phyloP scores from a whole-genome alignment of 352 stramenopile species.

The Pythium sp. region DNA sequence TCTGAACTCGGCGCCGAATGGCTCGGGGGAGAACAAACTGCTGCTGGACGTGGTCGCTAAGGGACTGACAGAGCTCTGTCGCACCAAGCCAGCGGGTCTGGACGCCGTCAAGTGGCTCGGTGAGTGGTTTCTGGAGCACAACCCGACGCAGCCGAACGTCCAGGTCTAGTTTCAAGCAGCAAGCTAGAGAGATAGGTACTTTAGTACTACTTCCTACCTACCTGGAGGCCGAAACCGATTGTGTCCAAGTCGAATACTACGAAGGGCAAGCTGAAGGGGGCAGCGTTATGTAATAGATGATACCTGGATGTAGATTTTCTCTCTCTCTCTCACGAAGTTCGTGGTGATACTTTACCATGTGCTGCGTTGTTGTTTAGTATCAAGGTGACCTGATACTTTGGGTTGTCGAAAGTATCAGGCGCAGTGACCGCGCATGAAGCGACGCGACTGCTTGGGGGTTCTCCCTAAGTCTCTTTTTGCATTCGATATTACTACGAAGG shows the following conservation, averaged over 20 bases:
- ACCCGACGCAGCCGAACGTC: conserved; percentile 82
- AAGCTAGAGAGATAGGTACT: no score
- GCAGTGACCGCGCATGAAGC: conserved; percentile 21
- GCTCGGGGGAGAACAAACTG: conserved; percentile 18
- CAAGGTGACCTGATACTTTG: no score
- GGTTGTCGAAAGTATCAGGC: no score
- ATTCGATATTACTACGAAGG: background rate
- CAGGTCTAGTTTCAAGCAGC: conserved; percentile 29
- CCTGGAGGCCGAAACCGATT: no score
- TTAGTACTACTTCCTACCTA: no score
- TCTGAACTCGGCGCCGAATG: background rate
- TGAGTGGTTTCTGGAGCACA: conserved; percentile 83
- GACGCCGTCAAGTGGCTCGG: conserved; percentile 84
- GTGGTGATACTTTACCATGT: no score
- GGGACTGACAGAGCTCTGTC: conserved; percentile 77
- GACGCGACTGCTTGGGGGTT: conserved; percentile 26
- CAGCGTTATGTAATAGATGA: no score
- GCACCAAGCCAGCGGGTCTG: conserved; percentile 68
- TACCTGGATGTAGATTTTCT: no score
- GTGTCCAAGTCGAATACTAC: no score
- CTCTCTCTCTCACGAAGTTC: no score
- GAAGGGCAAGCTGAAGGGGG: no score
- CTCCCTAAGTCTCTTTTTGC: background rate
- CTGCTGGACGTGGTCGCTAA: conserved; percentile 70
- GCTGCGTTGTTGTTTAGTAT: no score